Percentiles rank a stretch among this genome's conserved stretches.
Evolutionary conservation across 176 grass and related monocot genomes (phyloP).

Genomic region (Typha latifolia): DNA sequence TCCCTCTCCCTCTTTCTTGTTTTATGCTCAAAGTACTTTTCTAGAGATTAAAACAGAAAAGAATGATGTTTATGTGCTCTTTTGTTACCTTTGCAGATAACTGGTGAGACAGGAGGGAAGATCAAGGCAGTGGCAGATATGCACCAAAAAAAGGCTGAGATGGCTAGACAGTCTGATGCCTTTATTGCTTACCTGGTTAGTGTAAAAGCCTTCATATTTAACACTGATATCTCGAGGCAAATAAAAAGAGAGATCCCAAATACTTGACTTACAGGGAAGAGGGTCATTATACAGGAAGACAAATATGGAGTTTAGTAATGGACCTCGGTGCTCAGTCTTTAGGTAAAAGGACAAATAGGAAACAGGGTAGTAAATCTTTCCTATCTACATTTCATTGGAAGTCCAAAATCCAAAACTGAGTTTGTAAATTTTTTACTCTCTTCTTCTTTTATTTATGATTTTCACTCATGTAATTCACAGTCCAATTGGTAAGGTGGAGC

Average conservation of each 20-base stretch:
- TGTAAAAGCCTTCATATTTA: neutral
- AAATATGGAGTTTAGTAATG: no score
- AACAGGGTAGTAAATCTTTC: no score
- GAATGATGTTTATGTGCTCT: neutral
- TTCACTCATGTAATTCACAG: no score
- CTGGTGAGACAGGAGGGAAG: slow-evolving; percentile 7
- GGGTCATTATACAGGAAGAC: no score
- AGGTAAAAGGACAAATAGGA: no score
- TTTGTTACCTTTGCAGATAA: slow-evolving; percentile 3
- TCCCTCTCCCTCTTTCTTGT: neutral
- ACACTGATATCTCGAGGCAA: neutral
- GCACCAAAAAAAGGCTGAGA: slow-evolving; percentile 12
- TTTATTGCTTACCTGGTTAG: slow-evolving; percentile 13
- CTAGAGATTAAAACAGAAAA: slow-evolving; percentile 6
- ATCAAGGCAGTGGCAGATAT: slow-evolving; percentile 7
- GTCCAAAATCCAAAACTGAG: no score
- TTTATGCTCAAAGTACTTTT: slow-evolving; percentile 13
- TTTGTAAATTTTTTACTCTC: no score
- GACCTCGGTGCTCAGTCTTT: no score
- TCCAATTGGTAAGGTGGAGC: no score
- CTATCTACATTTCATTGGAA: no score
- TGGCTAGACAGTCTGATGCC: slow-evolving; percentile 9
- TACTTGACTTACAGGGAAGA: neutral
- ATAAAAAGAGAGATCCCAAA: neutral
- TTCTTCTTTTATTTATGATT: no score